Percentiles rank a stretch among this genome's conserved stretches.
phyloP scores from a whole-genome alignment of 1,284 basidiomycete genomes.

The Boletus holoroseus region DNA sequence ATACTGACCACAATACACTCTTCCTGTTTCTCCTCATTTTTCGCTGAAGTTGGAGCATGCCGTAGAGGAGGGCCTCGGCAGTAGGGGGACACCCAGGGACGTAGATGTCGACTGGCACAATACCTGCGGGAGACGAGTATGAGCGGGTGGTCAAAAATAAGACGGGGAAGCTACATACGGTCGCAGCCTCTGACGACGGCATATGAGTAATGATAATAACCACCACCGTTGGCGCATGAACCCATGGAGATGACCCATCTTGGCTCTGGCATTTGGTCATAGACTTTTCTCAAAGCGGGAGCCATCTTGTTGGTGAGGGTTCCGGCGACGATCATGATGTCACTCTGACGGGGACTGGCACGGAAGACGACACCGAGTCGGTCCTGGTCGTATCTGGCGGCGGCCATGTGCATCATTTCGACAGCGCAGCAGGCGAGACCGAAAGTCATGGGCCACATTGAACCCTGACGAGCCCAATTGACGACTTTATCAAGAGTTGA shows the following conservation, averaged over 20 bases:
- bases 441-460: constrained; percentile 99
- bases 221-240: constrained; percentile 97
- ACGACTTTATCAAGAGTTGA: constrained; percentile 95
- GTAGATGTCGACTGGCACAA: constrained; percentile 98
- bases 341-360: constrained; percentile 94
- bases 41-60: constrained; percentile 93
- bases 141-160: background rate
- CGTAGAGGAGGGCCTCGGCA: constrained; percentile 91
- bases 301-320: constrained; percentile 99
- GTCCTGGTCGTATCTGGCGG: constrained; percentile 98
- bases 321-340: constrained; percentile 99
- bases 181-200: constrained; percentile 99
- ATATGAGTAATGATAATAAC: constrained; percentile 99
- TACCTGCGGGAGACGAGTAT: constrained; percentile 44
- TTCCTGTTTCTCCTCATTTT: constrained; percentile 94
- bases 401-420: constrained; percentile 99
- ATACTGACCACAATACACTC: constrained; percentile 80
- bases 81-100: constrained; percentile 93
- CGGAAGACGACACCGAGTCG: constrained; percentile 97
- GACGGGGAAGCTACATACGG: constrained; percentile 47
- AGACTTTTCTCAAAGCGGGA: constrained; percentile 90
- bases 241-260: constrained; percentile 99
- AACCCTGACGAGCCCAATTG: constrained; percentile 97
- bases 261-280: constrained; percentile 97
- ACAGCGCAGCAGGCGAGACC: constrained; percentile 99